These are phyloP conservation scores for Uronychia setigera DNA, from an alignment of 73 alveolate genomes.

Conservation along the genomic window DNA sequence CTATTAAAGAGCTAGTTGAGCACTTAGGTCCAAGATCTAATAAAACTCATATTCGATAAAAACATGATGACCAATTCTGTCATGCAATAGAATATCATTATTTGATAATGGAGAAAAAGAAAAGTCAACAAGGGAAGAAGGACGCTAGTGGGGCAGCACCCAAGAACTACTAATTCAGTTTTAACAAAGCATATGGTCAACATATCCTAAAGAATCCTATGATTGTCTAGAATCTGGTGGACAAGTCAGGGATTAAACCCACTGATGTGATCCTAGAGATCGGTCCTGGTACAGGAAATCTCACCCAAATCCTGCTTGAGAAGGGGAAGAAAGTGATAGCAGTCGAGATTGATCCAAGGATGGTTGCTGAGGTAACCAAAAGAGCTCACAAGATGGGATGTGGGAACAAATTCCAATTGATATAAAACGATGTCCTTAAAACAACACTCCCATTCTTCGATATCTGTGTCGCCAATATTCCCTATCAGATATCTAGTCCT, in stretches of 20 bases:
- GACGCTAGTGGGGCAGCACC: background rate
- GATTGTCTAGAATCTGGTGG: constrained; percentile 88
- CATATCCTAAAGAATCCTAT: constrained; percentile 96
- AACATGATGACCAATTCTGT: background rate
- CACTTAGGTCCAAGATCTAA: too few species aligned
- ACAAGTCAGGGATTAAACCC: constrained; percentile 96
- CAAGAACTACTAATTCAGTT: constrained; percentile 37
- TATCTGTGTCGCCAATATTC: constrained; percentile 98
- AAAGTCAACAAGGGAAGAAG: constrained; percentile 23
- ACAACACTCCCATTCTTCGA: constrained; percentile 97
- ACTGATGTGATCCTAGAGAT: constrained; percentile 97
- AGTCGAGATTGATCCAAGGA: constrained; percentile 97
- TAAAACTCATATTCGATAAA: background rate
- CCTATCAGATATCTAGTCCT: constrained; percentile 98
- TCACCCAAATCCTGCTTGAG: constrained; percentile 92
- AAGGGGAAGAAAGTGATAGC: constrained; percentile 96
- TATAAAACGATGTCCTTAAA: constrained; percentile 95
- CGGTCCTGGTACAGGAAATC: constrained; percentile 99
- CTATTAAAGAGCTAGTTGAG: too few species aligned
- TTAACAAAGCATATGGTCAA: constrained; percentile 84
- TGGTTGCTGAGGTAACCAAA: constrained; percentile 97
- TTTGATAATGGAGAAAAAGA: too few species aligned
- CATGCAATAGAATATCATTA: too few species aligned
- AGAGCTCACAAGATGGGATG: constrained; percentile 91
- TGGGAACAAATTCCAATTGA: constrained; percentile 90